Evolutionary conservation across 108 stramenopile species (phyloP).

Genomic region (Poteriospumella lacustris): DNA sequence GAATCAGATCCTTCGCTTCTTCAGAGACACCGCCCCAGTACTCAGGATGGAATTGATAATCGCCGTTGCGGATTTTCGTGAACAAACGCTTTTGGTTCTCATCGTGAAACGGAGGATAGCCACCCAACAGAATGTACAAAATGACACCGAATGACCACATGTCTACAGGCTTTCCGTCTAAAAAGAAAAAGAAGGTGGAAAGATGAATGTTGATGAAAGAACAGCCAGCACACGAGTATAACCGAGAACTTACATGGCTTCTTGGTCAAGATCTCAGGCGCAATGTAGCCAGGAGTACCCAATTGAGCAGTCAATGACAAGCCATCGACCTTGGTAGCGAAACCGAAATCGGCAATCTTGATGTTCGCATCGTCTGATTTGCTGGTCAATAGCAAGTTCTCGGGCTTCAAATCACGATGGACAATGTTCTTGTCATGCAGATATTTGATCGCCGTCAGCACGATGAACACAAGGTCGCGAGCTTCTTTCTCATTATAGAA

Average conservation of each 20-base stretch:
- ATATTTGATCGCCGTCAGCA: constrained; percentile 71
- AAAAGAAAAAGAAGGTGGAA: not conserved
- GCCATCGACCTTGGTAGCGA: constrained; percentile 70
- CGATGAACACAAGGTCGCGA: constrained; percentile 62
- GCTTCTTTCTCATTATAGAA: constrained; percentile 90
- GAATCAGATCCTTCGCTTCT: constrained; percentile 47
- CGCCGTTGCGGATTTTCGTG: constrained; percentile 34
- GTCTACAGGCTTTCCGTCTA: constrained; percentile 12
- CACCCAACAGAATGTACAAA: constrained; percentile 51
- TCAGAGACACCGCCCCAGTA: constrained; percentile 43
- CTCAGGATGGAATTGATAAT: constrained; percentile 38
- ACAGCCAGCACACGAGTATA: not conserved
- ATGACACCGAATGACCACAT: constrained; percentile 48
- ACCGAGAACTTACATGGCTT: not conserved
- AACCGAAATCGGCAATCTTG: constrained; percentile 83
- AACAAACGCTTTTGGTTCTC: constrained; percentile 22
- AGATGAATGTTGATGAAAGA: not conserved
- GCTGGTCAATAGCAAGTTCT: constrained; percentile 71
- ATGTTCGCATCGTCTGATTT: constrained; percentile 66
- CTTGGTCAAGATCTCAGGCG: not conserved
- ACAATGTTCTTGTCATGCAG: constrained; percentile 70
- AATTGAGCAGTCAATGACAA: not conserved
- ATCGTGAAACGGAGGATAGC: constrained; percentile 47
- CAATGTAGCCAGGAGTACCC: constrained; percentile 14
- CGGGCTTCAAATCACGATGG: constrained; percentile 80